Evolutionary conservation across 768 basidiomycete genomes (phyloP), one percentile per base, ranked within the genome.

Genomic region (Kondoa malvinella): DNA sequence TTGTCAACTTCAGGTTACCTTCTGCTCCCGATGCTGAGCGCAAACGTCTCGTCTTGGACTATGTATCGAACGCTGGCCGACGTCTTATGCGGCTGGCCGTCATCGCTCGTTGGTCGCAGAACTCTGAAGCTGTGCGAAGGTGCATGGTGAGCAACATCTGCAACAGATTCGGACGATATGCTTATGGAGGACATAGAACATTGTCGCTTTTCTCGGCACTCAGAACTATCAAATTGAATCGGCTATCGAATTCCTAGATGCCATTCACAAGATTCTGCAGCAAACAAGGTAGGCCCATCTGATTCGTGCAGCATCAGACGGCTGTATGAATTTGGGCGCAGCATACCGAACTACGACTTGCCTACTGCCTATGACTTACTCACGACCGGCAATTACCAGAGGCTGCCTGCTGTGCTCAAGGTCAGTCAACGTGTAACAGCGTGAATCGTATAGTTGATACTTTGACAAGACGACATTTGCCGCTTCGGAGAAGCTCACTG

Each of bases 271-370:
- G 64, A 81, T 82, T 57, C 78, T 96, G 62, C 86, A 87, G 72
- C 82, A 85, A 50, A 87, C 91, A 40, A 84, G 90, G 91, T 87
- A 67, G 70, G 81, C 75, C 21, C n/a, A 59, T 30, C 17, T 59
- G 1, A 1, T 60, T 31, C 32, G 16, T 16, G 27, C 4, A 14
- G n/a, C 56, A 25, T 34, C 21, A 57, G 29, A 33, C 65, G 17
- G 57, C 25, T 4, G 40, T 58, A 4, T 4, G 12, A 3, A 21
- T n/a, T 17, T 17, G n/a, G 16, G 15, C 60, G 3, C 73, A 90
- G 92, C 74, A 82, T 91, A 25, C 86, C 92, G 67, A 96, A 96
- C 77, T 90, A 92, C 69, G 94, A 97, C 77, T 80, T 96, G 27
- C 81, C 92, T 2, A 94, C 91, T 0, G 92, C 92, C 27, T 78